A percentile compares a stretch with the other conserved stretches of the same genome.
Evolutionary conservation across 148 eudicot genomes (phyloP).

Genomic region (Gaultheria prostrata): DNA sequence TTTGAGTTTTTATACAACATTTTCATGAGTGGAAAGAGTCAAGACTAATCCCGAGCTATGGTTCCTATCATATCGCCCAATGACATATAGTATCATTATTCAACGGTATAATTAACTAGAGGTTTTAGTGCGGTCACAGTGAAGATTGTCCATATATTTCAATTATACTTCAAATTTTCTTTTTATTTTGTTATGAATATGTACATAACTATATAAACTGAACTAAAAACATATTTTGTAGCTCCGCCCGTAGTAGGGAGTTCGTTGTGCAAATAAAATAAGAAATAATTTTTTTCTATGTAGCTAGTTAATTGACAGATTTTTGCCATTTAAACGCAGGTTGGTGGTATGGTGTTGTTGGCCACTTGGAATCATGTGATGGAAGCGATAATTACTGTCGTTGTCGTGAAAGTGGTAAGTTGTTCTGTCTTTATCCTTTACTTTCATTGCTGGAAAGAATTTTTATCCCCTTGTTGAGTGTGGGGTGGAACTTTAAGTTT

Average conservation of each 20-base stretch:
- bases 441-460: not conserved
- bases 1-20: not conserved
- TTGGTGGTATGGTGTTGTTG: constrained; percentile 98
- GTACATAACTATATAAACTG: not conserved
- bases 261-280: not conserved
- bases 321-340: constrained; percentile 44
- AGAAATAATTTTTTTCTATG: not conserved
- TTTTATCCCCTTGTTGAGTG: not conserved
- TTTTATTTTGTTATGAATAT: not conserved
- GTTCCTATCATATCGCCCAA: too few species aligned
- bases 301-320: not conserved
- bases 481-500: not conserved
- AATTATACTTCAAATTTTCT: too few species aligned
- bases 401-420: constrained; percentile 30
- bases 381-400: constrained; percentile 60
- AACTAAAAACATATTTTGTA: too few species aligned
- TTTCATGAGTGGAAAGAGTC: not conserved
- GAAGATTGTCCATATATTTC: not conserved
- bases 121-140: not conserved
- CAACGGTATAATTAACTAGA: not conserved
- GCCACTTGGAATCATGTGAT: constrained; percentile 90
- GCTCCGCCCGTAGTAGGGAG: not conserved
- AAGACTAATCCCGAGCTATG: too few species aligned
- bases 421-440: constrained; percentile 1
- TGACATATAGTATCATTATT: not conserved